Evolutionary conservation across 306 rosid species (phyloP).

Genomic region (Heteromeles arbutifolia): DNA sequence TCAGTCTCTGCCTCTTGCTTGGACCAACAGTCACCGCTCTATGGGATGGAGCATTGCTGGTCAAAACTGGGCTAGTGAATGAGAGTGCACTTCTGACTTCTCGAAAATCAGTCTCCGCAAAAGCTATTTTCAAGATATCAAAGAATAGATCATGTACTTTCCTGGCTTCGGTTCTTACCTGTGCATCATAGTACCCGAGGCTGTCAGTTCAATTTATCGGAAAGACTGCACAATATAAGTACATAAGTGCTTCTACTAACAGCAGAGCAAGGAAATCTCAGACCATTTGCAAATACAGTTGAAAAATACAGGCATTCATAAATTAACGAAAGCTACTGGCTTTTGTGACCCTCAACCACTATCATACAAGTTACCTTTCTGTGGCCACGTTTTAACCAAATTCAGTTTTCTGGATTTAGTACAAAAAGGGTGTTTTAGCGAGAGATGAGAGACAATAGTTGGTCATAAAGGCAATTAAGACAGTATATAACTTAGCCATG

Average conservation of each 20-base stretch:
- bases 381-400: background rate
- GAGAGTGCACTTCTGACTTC: constrained; percentile 66
- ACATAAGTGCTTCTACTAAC: background rate
- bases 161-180: constrained; percentile 83
- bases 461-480: background rate
- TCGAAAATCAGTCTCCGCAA: constrained; percentile 73
- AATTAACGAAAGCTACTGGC: background rate
- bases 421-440: background rate
- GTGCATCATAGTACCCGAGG: constrained; percentile 25
- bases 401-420: background rate
- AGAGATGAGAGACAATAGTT: background rate
- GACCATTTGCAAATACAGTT: background rate
- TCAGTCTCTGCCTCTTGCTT: constrained; percentile 59
- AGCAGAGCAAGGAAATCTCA: background rate
- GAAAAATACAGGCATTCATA: background rate
- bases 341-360: background rate
- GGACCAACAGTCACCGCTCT: constrained; percentile 42
- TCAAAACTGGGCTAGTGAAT: constrained; percentile 40
- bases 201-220: background rate
- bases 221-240: background rate
- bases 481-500: background rate
- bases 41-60: constrained; percentile 35
- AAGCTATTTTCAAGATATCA: constrained; percentile 69
- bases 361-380: background rate
- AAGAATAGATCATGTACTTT: constrained; percentile 90